These are phyloP conservation scores for Fomes fomentarius DNA, from an alignment of 1,284 basidiomycete genomes.

Conservation along the genomic window DNA sequence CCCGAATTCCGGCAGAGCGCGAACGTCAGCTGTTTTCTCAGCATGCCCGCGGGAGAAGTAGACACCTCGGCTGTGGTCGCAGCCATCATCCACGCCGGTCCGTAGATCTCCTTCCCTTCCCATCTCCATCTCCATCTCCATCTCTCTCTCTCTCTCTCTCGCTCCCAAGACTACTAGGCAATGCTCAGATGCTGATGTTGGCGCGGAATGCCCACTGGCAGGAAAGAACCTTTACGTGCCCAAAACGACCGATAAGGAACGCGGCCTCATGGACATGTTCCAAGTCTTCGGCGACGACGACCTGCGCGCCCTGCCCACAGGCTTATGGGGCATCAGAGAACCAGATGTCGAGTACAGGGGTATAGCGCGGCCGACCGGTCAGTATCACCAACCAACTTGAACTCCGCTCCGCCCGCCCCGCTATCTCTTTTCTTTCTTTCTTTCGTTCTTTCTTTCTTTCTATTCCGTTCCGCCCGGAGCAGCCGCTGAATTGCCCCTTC, in stretches of 20 bases:
- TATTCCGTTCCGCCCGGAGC: constrained; percentile 1
- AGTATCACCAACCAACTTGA: constrained; percentile 22
- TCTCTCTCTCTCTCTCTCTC: constrained; percentile 18
- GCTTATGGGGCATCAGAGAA: constrained; percentile 77
- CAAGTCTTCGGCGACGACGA: constrained; percentile 62
- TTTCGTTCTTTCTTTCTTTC: no score
- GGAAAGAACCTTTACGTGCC: constrained; percentile 75
- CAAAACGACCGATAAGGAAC: constrained; percentile 49
- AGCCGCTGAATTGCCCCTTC: neutral
- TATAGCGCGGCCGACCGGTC: constrained; percentile 53
- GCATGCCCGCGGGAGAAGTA: constrained; percentile 74
- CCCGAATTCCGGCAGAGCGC: constrained; percentile 47
- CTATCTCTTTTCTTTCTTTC: no score
- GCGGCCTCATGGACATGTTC: constrained; percentile 67
- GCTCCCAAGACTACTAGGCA: neutral
- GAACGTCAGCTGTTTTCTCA: constrained; percentile 73
- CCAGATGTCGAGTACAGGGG: constrained; percentile 53
- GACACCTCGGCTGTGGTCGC: constrained; percentile 56
- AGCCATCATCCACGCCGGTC: constrained; percentile 53
- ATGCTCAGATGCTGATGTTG: neutral
- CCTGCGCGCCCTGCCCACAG: constrained; percentile 55
- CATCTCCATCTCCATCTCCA: constrained; percentile 20
- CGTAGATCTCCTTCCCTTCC: constrained; percentile 7
- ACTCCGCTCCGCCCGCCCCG: neutral
- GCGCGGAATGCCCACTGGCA: no score